Evolutionary conservation across 1,284 basidiomycete species (phyloP).

Genomic region (Moesziomyces antarcticus): DNA sequence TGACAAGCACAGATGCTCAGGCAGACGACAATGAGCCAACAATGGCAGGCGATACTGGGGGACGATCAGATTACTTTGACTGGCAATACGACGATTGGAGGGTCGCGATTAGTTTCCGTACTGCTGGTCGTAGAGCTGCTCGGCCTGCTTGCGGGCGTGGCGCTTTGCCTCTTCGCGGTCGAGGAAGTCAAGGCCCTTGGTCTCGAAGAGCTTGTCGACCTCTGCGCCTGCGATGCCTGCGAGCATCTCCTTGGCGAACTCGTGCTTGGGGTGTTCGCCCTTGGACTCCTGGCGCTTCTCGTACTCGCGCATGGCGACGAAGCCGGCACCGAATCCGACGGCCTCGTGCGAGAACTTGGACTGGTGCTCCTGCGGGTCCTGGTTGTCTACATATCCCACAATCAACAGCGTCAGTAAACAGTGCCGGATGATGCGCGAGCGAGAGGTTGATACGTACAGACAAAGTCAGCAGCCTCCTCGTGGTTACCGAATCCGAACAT

Average conservation of each 20-base stretch:
- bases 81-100: background rate
- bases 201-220: conserved; percentile 63
- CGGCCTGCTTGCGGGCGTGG: conserved; percentile 63
- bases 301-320: conserved; percentile 74
- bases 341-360: conserved; percentile 74
- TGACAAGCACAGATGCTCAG: background rate
- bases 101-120: conserved; percentile 35
- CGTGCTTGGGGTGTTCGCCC: conserved; percentile 69
- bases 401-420: background rate
- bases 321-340: conserved; percentile 71
- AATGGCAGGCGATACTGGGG: too few species aligned
- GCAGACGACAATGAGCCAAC: background rate
- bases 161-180: conserved; percentile 71
- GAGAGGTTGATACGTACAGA: conserved; percentile 34
- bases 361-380: conserved; percentile 50
- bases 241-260: conserved; percentile 69
- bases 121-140: conserved; percentile 51
- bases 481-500: conserved; percentile 52
- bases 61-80: background rate
- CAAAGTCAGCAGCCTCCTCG: conserved; percentile 49
- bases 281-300: conserved; percentile 71
- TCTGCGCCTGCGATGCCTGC: conserved; percentile 68
- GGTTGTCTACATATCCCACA: conserved; percentile 30
- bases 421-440: background rate
- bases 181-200: conserved; percentile 59